Evolutionary conservation across 2,329 filamentous ascomycete genomes (phyloP), one percentile per base, ranked within the genome.

Genomic region (Cladosporium sp.): DNA sequence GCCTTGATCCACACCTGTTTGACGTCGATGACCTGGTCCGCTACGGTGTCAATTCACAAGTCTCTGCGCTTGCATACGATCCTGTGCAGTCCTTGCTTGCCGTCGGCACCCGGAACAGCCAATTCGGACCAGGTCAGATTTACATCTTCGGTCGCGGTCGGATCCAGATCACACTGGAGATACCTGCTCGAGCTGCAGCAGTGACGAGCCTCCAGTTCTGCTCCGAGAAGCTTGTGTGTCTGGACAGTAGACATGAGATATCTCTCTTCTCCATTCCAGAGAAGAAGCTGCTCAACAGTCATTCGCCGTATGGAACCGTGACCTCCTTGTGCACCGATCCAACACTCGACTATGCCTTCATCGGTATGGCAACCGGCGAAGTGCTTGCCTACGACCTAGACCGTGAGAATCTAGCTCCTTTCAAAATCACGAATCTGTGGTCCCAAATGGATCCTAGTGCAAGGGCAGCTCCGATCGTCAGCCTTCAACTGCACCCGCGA

Each of bases 341-440:
- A 1, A 88, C 89, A 72, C 76, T 99, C 54, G 93, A 99, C 68
- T 99, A 95, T 83, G 89, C 86, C 32, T 86, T 99, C 55, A 74
- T 97, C 39, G 93, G 90, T 4, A 64, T 68, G 58, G 61, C 66
- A 43, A 60, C 60, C 74, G 80, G 92, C 54, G 91, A 97, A 52
- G 77, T 97, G 11, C 78, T 92, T 53, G 89, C 89, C n/a, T 99
- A 92, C 66, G 93, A 99, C 67, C 76, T 99, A 50, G 93, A 97
- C 64, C 80, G 91, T 53, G 84, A 89, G 64, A 76, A 77, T 24
- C 72, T 93, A 53, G 83, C 89, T 12, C 82, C 84, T 1, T 91
- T 96, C 68, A 83, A 82, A 51, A 82, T 99, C 47, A 86, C 89
- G 11, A 96, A 96, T 65, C 82, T 96, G 52, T 97, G 92, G 92